Evolutionary conservation across 2,329 filamentous ascomycete species (phyloP).

Genomic region (Mycosphaerella sp.): DNA sequence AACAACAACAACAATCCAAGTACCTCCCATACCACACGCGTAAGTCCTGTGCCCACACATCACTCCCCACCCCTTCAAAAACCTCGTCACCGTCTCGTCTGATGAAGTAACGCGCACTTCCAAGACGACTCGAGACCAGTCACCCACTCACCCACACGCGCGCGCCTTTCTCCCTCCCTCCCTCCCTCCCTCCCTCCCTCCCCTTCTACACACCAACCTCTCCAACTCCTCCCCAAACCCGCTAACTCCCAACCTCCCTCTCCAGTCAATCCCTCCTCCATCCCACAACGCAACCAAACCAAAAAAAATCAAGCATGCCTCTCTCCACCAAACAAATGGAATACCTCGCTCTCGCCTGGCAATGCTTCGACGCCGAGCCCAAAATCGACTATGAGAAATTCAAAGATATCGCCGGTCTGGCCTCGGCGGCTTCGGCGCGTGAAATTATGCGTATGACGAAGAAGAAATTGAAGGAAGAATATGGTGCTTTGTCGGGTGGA

Average conservation of each 20-base stretch:
- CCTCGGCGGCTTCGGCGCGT: slow-evolving; percentile 25
- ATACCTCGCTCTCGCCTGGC: slow-evolving; percentile 29
- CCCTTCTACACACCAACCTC: too few species aligned
- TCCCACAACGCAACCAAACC: not conserved
- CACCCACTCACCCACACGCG: too few species aligned
- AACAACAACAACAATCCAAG: not conserved
- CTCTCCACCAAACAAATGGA: slow-evolving; percentile 27
- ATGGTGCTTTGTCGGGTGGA: slow-evolving; percentile 18
- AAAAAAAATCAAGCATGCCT: slow-evolving; percentile 15
- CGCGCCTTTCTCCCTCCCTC: too few species aligned
- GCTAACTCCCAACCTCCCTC: too few species aligned
- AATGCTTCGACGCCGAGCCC: slow-evolving; percentile 31
- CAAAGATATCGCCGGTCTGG: slow-evolving; percentile 26
- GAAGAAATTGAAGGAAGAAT: slow-evolving; percentile 31
- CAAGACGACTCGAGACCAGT: too few species aligned
- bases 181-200: too few species aligned
- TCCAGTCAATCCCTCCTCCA: not conserved
- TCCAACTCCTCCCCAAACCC: too few species aligned
- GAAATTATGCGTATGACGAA: slow-evolving; percentile 33
- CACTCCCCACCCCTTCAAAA: too few species aligned
- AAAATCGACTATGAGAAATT: slow-evolving; percentile 34
- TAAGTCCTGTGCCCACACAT: too few species aligned
- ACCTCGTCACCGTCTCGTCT: too few species aligned
- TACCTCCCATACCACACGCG: too few species aligned
- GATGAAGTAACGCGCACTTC: too few species aligned